A percentile compares a stretch with the other conserved stretches of the same genome.
phyloP scores from a whole-genome alignment of 139 green algal species.

The Pedinophyceae sp. region DNA sequence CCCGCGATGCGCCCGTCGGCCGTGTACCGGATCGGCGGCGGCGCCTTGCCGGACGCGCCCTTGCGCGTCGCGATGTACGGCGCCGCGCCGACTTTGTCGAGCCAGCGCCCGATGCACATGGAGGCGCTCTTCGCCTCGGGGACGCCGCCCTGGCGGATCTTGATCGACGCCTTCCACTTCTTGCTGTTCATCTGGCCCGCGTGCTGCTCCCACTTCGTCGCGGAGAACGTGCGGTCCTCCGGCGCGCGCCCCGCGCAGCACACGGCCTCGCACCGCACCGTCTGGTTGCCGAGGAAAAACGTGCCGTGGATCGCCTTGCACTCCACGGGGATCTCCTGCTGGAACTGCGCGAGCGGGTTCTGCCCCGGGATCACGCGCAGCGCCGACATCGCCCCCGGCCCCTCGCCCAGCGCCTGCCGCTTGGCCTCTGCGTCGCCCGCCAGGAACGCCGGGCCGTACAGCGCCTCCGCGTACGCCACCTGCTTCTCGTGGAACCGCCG shows the following conservation, averaged over 20 bases:
- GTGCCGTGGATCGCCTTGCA: conserved; percentile 16
- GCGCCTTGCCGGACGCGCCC: not conserved
- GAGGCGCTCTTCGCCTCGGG: conserved; percentile 13
- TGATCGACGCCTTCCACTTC: conserved; percentile 62
- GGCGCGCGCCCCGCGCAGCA: conserved; percentile 11
- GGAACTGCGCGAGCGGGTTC: not conserved
- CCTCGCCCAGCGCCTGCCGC: too few relatives aligned
- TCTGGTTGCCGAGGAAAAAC: conserved; percentile 17
- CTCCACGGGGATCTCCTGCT: conserved; percentile 9
- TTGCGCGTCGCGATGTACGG: not conserved
- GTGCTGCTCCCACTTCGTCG: conserved; percentile 39
- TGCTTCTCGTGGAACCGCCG: too few relatives aligned
- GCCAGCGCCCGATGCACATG: not conserved
- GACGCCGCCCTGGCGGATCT: conserved; percentile 22
- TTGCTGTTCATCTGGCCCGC: conserved; percentile 41
- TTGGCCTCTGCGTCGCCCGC: too few relatives aligned
- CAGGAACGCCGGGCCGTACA: too few relatives aligned
- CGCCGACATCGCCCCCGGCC: not conserved
- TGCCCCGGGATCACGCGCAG: not conserved
- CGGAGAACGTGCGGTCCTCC: conserved; percentile 13
- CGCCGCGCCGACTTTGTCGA: not conserved
- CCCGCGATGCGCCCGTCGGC: too few relatives aligned
- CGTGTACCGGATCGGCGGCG: too few relatives aligned
- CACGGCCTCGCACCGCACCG: conserved; percentile 21
- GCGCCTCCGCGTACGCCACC: too few relatives aligned